These are phyloP conservation scores for Neurospora sp. DNA, from an alignment of 495 filamentous ascomycete genomes.

Conservation along the genomic window DNA sequence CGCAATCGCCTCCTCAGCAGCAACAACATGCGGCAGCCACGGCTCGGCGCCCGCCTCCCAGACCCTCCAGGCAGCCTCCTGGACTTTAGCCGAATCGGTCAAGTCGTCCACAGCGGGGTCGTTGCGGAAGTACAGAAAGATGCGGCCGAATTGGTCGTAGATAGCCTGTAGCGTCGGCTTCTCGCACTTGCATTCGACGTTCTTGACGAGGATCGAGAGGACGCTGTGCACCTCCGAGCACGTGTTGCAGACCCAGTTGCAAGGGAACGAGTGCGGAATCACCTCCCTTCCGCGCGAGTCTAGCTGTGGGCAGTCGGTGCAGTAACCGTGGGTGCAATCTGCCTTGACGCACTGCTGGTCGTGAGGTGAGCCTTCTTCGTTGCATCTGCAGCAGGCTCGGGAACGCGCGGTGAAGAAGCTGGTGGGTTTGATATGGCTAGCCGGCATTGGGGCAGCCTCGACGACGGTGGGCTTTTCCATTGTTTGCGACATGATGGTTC, in stretches of 20 bases:
- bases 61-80: conserved; percentile 19
- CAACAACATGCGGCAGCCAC: conserved; percentile 10
- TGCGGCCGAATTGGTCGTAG: conserved; percentile 25
- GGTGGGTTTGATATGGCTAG: conserved; percentile 8
- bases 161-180: conserved; percentile 18
- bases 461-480: not conserved
- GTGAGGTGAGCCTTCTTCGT: not conserved
- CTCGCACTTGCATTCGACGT: conserved; percentile 10
- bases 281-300: conserved; percentile 5
- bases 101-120: conserved; percentile 21
- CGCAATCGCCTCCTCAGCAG: conserved; percentile 16
- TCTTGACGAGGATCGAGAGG: conserved; percentile 9
- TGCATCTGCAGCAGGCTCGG: conserved; percentile 12
- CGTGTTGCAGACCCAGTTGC: conserved; percentile 21
- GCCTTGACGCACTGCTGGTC: not conserved
- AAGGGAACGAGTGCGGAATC: conserved; percentile 15
- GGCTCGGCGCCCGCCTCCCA: conserved; percentile 14
- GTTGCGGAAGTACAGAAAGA: conserved; percentile 22
- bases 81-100: conserved; percentile 13
- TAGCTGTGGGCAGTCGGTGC: conserved; percentile 4
- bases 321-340: conserved; percentile 7
- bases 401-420: conserved; percentile 7
- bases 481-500: not conserved
- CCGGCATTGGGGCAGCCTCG: conserved; percentile 3
- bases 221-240: conserved; percentile 13